phyloP scores from a whole-genome alignment of 2,329 filamentous ascomycete genomes.

The Alternaria ethzedia region DNA sequence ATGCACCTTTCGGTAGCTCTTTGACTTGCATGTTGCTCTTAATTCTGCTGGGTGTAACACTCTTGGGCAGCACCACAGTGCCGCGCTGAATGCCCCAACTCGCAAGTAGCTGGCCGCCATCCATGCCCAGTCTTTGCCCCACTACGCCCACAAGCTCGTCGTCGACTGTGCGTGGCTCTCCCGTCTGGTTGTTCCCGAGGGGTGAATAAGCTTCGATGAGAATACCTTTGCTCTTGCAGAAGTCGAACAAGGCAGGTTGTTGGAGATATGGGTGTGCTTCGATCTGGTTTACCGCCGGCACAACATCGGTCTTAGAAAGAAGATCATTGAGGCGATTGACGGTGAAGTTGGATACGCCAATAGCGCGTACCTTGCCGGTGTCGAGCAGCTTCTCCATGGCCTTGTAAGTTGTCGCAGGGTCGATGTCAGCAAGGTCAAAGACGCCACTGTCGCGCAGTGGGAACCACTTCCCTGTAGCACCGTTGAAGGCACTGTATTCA shows the following conservation, averaged over 20 bases:
- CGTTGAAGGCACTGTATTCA: constrained; percentile 22
- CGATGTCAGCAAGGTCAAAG: constrained; percentile 75
- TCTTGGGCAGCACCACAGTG: constrained; percentile 84
- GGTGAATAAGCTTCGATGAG: constrained; percentile 76
- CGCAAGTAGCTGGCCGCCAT: constrained; percentile 75
- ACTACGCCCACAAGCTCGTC: constrained; percentile 26
- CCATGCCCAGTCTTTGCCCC: constrained; percentile 61
- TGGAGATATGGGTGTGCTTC: constrained; percentile 68
- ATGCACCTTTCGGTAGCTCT: constrained; percentile 72
- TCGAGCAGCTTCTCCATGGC: constrained; percentile 71
- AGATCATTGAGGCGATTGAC: constrained; percentile 75
- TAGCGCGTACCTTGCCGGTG: constrained; percentile 74
- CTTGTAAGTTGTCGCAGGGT: constrained; percentile 77
- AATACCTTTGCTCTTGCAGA: constrained; percentile 73
- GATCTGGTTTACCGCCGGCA: constrained; percentile 77
- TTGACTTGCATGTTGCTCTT: constrained; percentile 73
- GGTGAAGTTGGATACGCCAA: constrained; percentile 84
- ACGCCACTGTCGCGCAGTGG: constrained; percentile 59
- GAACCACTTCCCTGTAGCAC: constrained; percentile 43
- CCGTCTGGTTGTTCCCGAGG: constrained; percentile 69
- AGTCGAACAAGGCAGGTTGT: constrained; percentile 62
- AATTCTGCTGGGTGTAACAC: constrained; percentile 73
- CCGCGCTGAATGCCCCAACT: constrained; percentile 80
- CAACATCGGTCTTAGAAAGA: constrained; percentile 67
- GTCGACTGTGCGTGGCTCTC: constrained; percentile 61